Evolutionary conservation across 106 monocot genomes (phyloP), one percentile per base, ranked within the genome.

Genomic region (Agapanthus africanus): DNA sequence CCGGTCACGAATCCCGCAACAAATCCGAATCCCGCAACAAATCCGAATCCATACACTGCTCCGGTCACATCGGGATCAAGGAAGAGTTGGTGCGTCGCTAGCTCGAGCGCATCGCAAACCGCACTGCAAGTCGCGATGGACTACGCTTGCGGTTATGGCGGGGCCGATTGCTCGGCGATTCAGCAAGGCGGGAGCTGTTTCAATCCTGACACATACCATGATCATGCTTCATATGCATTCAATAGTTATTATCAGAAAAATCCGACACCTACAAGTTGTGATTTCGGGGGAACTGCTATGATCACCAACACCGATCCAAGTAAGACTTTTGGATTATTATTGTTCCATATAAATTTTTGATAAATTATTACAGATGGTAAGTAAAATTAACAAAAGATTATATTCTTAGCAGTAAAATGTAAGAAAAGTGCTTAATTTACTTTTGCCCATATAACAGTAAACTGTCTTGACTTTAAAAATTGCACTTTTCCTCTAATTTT

Each of bases 171-270:
- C 37, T 83, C 91, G 0, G 78, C 73, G 15, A 91, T 95, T 63
- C 85, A 95, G 68, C 63, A 59, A 5, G 88, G 91, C 2, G 85
- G 85, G 11, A 88, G 75, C 74, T 95, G 95, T 61, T 91, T 67
- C 51, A 76, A 85, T 52, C 95, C 95, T 4, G 50, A 91, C 37
- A 91, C 95, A 3, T 22, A 84, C 40, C 78, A 69, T 6, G 91
- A 91, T 68, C 95, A 95, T 33, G 95, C 91, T 11, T 88, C 95
- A 31, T 95, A 86, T 67, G 95, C 95, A 16, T 95, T 91, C 83
- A 95, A 95, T 66, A 79, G 59, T 62, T 95, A 95, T 75, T 95
- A 88, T 73, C 88, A 91, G 75, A 91, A 84, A 78, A 91, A 91
- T 33, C 95, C 95, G 11, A 41, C 74, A 26, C 76, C 85, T 0